Base-by-base conservation (phyloP, 2,329 filamentous ascomycete genomes). In the Aspergillus quadricinctus region DNA sequence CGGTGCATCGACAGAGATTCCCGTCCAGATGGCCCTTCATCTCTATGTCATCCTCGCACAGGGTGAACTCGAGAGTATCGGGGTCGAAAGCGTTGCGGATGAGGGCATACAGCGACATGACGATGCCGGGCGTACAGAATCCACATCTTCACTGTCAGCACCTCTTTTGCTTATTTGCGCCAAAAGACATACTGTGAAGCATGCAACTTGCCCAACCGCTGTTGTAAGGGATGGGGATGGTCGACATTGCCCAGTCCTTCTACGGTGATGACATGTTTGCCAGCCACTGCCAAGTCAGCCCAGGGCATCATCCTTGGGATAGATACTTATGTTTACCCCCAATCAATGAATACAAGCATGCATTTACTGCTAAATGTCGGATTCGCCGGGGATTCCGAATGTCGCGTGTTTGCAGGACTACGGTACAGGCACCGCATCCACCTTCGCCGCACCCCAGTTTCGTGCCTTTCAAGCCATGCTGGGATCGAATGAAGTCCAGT, bases 361-460 rank as follows among this genome's bases (percentile, higher is more conserved):
- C 94, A 72, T 99, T 99, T 57, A 97, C 90, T 53, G 90, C 95
- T 56, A 31, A 31, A 31, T 31, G 29, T 5, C 29, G 29, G 14
- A 14, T 11, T 11, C 8, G 21, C 2, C 19, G n/a, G 1, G 29
- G 52, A 60, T 49, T 63, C 4, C 29, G 29, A 31, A 14, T 5
- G 11, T 31, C 29, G 29, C 29, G 29, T 31, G 29, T 31, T 14
- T 31, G 29, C 29, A 31, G 5, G 29, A 65, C 63, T 45, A 65
- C 63, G 21, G 63, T 65, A 46, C 63, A 65, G 52, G 94, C 94
- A 66, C 94, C 94, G 69, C 94, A 99, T 1, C 94, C 94, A 60
- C 94, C 94, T 78, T 99, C 94, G 50, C 91, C 91, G 76, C 94
- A 99, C 49, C 94, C 94, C 75, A 97, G 82, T 75, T 99, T 99